phyloP scores from a whole-genome alignment of 2,329 filamentous ascomycete species.

The Paecilomyces sp. region DNA sequence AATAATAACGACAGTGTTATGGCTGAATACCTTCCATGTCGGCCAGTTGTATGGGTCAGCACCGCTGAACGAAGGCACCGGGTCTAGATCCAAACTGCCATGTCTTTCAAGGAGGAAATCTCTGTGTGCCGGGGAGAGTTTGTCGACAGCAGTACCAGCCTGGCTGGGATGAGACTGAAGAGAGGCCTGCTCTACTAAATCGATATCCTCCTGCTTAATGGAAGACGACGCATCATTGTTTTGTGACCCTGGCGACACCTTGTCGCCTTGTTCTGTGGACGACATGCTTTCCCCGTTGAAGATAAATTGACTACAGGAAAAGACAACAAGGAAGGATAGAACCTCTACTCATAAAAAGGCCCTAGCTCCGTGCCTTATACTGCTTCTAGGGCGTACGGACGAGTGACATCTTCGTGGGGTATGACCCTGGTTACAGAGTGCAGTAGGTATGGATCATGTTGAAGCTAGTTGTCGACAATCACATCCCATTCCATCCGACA shows the following conservation, averaged over 20 bases:
- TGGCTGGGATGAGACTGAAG: conserved; percentile 19
- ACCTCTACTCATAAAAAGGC: background rate
- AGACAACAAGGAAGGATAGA: background rate
- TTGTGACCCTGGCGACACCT: background rate
- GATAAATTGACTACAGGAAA: background rate
- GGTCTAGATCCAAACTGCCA: conserved; percentile 49
- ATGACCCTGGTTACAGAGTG: background rate
- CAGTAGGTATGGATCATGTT: background rate
- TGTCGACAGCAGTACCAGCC: conserved; percentile 20
- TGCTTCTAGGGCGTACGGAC: background rate
- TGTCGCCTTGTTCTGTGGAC: background rate
- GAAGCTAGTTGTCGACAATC: background rate
- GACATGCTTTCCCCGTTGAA: background rate
- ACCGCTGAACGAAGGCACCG: conserved; percentile 43
- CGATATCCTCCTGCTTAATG: background rate
- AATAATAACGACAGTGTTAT: conserved; percentile 10
- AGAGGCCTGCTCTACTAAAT: background rate
- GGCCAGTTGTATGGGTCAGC: conserved; percentile 53
- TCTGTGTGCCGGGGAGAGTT: conserved; percentile 15
- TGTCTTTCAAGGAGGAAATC: conserved; percentile 47
- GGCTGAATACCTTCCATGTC: conserved; percentile 48
- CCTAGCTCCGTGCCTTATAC: background rate
- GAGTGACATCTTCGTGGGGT: background rate
- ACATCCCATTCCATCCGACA: background rate
- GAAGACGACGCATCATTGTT: background rate